phyloP scores from a whole-genome alignment of 306 rosid genomes.

The Ziziphus jujuba region DNA sequence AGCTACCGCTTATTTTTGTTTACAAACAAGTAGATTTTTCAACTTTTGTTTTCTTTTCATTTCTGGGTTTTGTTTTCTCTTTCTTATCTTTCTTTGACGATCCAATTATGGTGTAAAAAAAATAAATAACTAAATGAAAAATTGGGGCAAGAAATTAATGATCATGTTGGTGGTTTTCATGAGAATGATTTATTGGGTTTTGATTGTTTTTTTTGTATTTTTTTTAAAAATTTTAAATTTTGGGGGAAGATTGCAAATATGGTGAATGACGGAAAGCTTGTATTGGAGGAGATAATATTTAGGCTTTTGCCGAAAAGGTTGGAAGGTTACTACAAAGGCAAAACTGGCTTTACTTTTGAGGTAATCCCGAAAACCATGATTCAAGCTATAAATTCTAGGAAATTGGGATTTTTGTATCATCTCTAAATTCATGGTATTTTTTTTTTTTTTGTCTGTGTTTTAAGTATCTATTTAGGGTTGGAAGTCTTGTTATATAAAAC shows the following conservation, averaged over 20 bases:
- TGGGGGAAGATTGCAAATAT: slow-evolving; percentile 63
- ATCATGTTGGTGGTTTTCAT: not conserved
- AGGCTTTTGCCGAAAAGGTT: slow-evolving; percentile 65
- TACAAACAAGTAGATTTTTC: slow-evolving; percentile 59
- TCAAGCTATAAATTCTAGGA: slow-evolving; percentile 72
- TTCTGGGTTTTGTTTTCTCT: not conserved
- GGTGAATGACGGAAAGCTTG: slow-evolving; percentile 72
- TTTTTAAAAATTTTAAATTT: no score
- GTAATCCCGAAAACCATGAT: slow-evolving; percentile 87
- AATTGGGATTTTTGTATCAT: not conserved
- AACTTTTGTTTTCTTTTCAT: not conserved
- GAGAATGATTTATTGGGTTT: not conserved
- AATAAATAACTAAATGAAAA: no score
- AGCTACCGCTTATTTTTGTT: no score
- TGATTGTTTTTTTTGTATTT: not conserved
- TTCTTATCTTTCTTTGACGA: not conserved
- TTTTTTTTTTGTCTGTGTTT: no score
- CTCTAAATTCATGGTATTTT: no score
- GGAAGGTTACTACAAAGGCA: slow-evolving; percentile 79
- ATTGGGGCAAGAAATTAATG: not conserved
- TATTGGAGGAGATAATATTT: slow-evolving; percentile 72
- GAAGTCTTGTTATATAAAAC: no score
- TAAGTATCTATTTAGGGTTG: not conserved
- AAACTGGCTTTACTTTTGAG: slow-evolving; percentile 88
- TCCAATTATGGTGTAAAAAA: not conserved